phyloP scores from a whole-genome alignment of 1,284 basidiomycete genomes.

The Cutaneotrichosporon cavernicola region DNA sequence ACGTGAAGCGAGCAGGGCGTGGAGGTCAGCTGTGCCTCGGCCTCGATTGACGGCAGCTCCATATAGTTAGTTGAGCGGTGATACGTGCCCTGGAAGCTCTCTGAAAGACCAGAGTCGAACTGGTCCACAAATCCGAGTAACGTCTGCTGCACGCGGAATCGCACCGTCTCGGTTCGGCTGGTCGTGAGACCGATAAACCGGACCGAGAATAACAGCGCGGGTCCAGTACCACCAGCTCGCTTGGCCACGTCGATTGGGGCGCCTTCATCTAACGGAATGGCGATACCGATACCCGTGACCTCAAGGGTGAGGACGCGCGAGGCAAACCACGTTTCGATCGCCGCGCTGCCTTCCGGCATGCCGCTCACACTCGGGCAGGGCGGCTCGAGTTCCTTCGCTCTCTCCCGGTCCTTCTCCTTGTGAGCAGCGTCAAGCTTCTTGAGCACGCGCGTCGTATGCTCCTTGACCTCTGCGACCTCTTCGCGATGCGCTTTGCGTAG shows the following conservation, averaged over 20 bases:
- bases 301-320: slow-evolving; percentile 65
- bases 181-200: slow-evolving; percentile 69
- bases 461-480: slow-evolving; percentile 77
- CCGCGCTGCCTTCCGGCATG: not conserved
- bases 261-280: slow-evolving; percentile 64
- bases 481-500: slow-evolving; percentile 69
- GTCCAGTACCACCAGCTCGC: slow-evolving; percentile 57
- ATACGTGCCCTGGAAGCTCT: slow-evolving; percentile 69
- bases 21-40: slow-evolving; percentile 69
- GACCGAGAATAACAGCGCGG: slow-evolving; percentile 80
- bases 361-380: not conserved
- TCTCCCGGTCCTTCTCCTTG: slow-evolving; percentile 2
- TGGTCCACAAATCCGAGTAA: slow-evolving; percentile 78
- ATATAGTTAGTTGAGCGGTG: slow-evolving; percentile 74
- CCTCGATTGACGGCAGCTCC: slow-evolving; percentile 62
- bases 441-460: slow-evolving; percentile 69
- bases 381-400: not conserved
- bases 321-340: slow-evolving; percentile 62
- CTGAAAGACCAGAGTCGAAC: slow-evolving; percentile 71
- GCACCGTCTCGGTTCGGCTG: slow-evolving; percentile 72
- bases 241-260: slow-evolving; percentile 58
- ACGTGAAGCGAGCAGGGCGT: slow-evolving; percentile 61
- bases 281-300: slow-evolving; percentile 72
- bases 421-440: slow-evolving; percentile 46
- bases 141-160: slow-evolving; percentile 67